Evolutionary conservation across 768 basidiomycete species (phyloP), one percentile per base, ranked within the genome.

Genomic region (Naganishia friedmannii): DNA sequence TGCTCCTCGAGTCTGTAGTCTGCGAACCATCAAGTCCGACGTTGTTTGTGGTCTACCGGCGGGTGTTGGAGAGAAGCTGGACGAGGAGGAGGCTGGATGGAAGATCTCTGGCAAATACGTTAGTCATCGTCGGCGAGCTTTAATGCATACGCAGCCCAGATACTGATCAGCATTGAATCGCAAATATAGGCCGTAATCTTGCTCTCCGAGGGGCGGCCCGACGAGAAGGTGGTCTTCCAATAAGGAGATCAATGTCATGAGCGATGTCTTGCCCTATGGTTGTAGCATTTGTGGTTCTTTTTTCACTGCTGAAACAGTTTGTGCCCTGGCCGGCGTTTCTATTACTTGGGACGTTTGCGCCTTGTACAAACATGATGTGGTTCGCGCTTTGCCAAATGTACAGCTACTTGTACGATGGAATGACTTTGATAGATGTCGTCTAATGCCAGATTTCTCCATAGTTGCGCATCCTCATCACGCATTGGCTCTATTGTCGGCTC

Each of bases 1-100:
- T 55, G 91, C 93, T 12, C 94, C 94, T 0, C 89, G 87, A 75
- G 83, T 97, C 54, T 90, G 87, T 74, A 92, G 90, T 73, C 82
- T 97, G 77, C 85, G 94, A 70, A 96, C 94, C 10, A 88, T 97
- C 84, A 97, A 97, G 83, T 91, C 89, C 72, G 94, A 97, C 75
- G 93, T 96, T 53, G 93, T 97, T 3, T 93, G 95, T 53, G 82
- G 81, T 73, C 76, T 83, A 63, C 79, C 81, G 15, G 63, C 67
- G 6, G 80, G 80, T 26, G 78, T 87, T 45, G 91, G 91, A 2
- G 89, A 91, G 79, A 85, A 84, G 68, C 84, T 96, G n/a, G 91
- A 95, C 80, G 84, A 89, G 75, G 85, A 86, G 31, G 92, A 96
- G 77, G 87, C 90, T 21, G 94, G 94, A 60, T 97, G 94, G 94